phyloP scores from a whole-genome alignment of 208 protist genomes.

The Spongospora subterranea region DNA sequence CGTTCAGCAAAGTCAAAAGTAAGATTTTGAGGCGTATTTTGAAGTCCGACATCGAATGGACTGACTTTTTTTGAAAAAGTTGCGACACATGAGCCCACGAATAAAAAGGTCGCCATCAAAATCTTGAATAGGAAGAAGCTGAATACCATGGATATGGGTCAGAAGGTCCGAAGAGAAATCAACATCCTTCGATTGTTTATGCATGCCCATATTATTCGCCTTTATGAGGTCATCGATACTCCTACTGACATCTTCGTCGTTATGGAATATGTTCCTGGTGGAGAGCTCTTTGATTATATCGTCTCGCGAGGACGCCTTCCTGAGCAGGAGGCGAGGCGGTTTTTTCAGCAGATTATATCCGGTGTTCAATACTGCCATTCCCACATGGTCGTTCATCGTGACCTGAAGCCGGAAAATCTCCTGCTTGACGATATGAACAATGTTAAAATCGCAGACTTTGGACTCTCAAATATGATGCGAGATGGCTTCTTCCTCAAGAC shows the following conservation, averaged over 20 bases:
- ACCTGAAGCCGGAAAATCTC: constrained; percentile 86
- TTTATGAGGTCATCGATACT: constrained; percentile 96
- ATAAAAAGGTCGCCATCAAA: constrained; percentile 96
- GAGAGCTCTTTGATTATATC: constrained; percentile 99
- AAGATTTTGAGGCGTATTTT: neutral
- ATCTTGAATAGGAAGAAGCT: constrained; percentile 98
- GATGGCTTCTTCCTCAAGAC: constrained; percentile 84
- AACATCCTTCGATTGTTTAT: constrained; percentile 96
- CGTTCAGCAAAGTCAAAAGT: constrained; percentile 99
- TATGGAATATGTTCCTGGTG: constrained; percentile 97
- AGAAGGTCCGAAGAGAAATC: constrained; percentile 92
- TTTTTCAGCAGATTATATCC: constrained; percentile 96
- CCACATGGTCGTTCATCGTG: constrained; percentile 74
- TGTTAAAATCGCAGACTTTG: constrained; percentile 90
- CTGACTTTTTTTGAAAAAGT: constrained; percentile 71
- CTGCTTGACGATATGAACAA: constrained; percentile 79
- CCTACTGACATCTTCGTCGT: constrained; percentile 97
- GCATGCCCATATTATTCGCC: constrained; percentile 98
- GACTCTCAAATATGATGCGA: constrained; percentile 81
- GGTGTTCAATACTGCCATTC: constrained; percentile 96
- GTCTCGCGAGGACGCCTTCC: constrained; percentile 85
- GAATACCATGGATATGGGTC: constrained; percentile 82
- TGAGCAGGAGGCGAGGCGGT: constrained; percentile 81
- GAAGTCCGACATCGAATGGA: neutral
- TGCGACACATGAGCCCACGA: constrained; percentile 91